Evolutionary conservation across 768 basidiomycete genomes (phyloP), one percentile per base, ranked within the genome.

Genomic region (Mycena venus): DNA sequence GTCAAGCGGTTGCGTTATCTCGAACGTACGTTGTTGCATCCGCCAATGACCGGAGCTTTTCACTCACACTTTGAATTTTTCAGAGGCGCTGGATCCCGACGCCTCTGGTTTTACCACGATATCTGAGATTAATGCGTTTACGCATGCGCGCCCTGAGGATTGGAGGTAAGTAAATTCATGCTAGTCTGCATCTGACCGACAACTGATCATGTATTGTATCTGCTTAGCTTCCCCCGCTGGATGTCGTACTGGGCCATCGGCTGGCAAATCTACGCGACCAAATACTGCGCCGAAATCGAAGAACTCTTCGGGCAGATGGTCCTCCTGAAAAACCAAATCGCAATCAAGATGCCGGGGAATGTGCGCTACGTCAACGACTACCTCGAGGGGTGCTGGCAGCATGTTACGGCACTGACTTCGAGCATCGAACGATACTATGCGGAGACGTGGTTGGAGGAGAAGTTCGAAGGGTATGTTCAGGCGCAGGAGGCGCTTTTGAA

Each of bases 321-420:
- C 32, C 10, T 67, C 14, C 36, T 73, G 23, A 49, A 42, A 6
- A 7, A 8, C 19, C 15, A 62, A n/a, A 67, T 66, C 23, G 58
- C 47, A 0, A 27, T 67, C 29, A n/a, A 51, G 25, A 73, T 73
- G 71, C 59, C 65, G 1, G 64, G 65, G 75, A 82, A 73, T 49
- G 61, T 77, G 70, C 63, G 81, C 78, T 47, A 61, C 9, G 47
- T 73, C 3, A 67, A 61, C 29, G 59, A 53, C 3, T 73, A 73
- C 49, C 51, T 73, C 21, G 71, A 73, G 3, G 65, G 65, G 17
- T 25, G 21, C 12, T 73, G 71, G 71, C 19, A 31, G n/a, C 23
- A 67, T 31, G 64, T 67, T 15, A 61, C 59, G 15, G 58, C 65
- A 1, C 51, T 67, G 19, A 67, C 65, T 15, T 67, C 65, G 15